These are phyloP conservation scores for Kodamaea neixiangensis DNA, from an alignment of 805 yeast genomes.

Conservation along the genomic window DNA sequence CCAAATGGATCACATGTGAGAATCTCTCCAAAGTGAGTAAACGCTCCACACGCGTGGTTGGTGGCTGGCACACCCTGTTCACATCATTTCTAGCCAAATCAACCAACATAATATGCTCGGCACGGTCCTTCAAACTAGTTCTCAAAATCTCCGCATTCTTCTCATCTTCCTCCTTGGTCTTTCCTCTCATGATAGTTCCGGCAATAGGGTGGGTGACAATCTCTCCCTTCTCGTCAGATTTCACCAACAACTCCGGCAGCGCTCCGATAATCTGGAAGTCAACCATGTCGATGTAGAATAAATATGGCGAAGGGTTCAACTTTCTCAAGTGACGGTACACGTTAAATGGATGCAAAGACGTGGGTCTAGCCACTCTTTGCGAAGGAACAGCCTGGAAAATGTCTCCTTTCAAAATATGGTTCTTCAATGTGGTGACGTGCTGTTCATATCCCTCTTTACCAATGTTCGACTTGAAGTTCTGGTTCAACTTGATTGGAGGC, in stretches of 20 bases:
- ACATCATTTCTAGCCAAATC: slow-evolving; percentile 96
- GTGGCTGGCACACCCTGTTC: slow-evolving; percentile 91
- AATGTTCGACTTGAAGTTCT: slow-evolving; percentile 79
- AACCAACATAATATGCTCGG: slow-evolving; percentile 98
- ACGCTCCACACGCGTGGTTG: slow-evolving; percentile 81
- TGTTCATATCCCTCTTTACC: slow-evolving; percentile 92
- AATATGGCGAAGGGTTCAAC: slow-evolving; percentile 96
- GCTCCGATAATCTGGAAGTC: slow-evolving; percentile 98
- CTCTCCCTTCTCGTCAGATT: slow-evolving; percentile 68
- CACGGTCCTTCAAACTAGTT: slow-evolving; percentile 84
- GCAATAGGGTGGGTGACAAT: slow-evolving; percentile 97
- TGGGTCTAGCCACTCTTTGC: slow-evolving; percentile 93
- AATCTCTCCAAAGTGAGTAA: slow-evolving; percentile 88
- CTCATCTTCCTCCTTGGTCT: slow-evolving; percentile 90
- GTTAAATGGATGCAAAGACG: slow-evolving; percentile 94
- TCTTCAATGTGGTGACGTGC: slow-evolving; percentile 73
- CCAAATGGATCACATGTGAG: slow-evolving; percentile 96
- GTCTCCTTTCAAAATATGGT: slow-evolving; percentile 87
- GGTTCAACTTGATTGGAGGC: slow-evolving; percentile 64
- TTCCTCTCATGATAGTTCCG: slow-evolving; percentile 91
- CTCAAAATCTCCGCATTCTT: slow-evolving; percentile 71
- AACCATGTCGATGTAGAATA: slow-evolving; percentile 88
- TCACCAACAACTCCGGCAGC: slow-evolving; percentile 91
- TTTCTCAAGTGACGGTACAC: slow-evolving; percentile 92
- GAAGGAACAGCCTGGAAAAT: slow-evolving; percentile 98